Conservation (phyloP, 495 filamentous ascomycete genomes). For the Aspergillus asperescens region DNA sequence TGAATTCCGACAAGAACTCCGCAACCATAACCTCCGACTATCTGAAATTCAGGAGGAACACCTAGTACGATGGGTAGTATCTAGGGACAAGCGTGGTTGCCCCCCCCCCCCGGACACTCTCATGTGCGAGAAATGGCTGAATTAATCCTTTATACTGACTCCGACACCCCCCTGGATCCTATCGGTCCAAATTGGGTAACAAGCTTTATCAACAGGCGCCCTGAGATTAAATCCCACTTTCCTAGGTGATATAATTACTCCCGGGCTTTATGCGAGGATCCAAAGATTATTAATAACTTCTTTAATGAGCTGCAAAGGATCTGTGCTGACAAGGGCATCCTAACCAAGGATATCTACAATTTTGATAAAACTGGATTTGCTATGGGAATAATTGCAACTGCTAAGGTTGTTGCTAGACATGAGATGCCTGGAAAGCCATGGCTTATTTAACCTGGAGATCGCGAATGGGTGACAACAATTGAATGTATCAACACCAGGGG, state of each 20-base stretch:
- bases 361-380: background rate
- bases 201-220: slow-evolving; percentile 26
- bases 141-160: background rate
- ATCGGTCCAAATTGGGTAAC: slow-evolving; percentile 5
- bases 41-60: slow-evolving; percentile 14
- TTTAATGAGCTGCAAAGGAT: background rate
- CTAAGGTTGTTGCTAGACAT: background rate
- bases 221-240: slow-evolving; percentile 22
- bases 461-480: background rate
- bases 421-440: background rate
- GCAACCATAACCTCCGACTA: slow-evolving; percentile 24
- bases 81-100: slow-evolving; percentile 14
- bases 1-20: slow-evolving; percentile 3
- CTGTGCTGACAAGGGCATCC: background rate
- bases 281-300: background rate
- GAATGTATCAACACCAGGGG: background rate
- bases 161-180: slow-evolving; percentile 29
- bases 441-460: background rate
- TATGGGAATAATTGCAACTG: background rate
- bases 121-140: slow-evolving; percentile 32
- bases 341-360: background rate
- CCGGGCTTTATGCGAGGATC: background rate
- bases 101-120: slow-evolving; percentile 4
- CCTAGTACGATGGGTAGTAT: slow-evolving; percentile 31
- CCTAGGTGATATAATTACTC: slow-evolving; percentile 18